These are phyloP conservation scores for Sisymbrium altissimum DNA, from an alignment of 345 rosid genomes.

Conservation along the genomic window DNA sequence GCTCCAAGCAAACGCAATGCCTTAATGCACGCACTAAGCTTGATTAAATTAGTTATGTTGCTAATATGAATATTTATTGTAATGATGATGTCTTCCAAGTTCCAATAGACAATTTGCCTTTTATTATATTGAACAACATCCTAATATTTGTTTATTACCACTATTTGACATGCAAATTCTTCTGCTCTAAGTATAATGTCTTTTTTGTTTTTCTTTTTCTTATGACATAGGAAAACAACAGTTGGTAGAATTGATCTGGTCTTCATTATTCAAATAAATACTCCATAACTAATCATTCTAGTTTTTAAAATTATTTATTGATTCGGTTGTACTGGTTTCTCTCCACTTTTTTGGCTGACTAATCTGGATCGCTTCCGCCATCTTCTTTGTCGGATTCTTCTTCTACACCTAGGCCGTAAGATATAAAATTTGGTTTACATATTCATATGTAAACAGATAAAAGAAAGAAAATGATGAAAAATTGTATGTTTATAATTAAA, in stretches of 20 bases:
- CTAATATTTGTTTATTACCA: not conserved
- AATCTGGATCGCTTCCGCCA: not conserved
- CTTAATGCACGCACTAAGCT: conserved; percentile 13
- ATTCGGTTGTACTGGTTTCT: conserved; percentile 5
- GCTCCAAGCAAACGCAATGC: conserved; percentile 7
- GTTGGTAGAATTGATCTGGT: conserved; percentile 19
- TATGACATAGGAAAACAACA: conserved; percentile 16
- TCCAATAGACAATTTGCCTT: not conserved
- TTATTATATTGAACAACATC: not conserved
- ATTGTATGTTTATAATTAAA: not conserved
- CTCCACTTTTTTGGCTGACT: conserved; percentile 2
- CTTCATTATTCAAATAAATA: not conserved
- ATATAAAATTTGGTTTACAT: too few relatives aligned
- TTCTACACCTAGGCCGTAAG: too few relatives aligned
- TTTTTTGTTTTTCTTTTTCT: not conserved
- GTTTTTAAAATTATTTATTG: not conserved
- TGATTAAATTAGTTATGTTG: not conserved
- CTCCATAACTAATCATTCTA: conserved; percentile 19
- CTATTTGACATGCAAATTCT: not conserved
- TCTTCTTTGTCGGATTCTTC: not conserved
- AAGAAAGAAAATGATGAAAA: not conserved
- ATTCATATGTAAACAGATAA: too few relatives aligned
- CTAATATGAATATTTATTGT: not conserved
- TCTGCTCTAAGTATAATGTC: not conserved
- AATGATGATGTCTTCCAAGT: conserved; percentile 7